Conservation (phyloP, 331 rosid genomes). For the Quercus lobata region DNA sequence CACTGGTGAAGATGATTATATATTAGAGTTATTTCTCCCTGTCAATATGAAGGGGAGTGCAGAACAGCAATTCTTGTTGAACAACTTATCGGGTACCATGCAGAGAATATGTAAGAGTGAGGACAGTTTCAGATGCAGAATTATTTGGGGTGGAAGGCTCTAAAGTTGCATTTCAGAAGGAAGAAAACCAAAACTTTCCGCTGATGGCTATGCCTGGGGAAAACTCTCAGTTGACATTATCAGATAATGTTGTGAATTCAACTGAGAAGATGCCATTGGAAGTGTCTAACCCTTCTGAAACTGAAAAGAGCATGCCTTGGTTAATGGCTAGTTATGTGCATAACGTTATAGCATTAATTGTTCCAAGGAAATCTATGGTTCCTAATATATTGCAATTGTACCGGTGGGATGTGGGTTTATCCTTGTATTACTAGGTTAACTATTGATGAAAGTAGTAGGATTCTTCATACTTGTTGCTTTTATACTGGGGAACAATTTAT, state of each 20-base stretch:
- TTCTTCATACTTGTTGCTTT: neutral
- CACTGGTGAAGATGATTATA: slow-evolving; percentile 69
- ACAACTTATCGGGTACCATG: slow-evolving; percentile 84
- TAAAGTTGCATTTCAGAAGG: too few species aligned
- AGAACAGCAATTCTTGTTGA: slow-evolving; percentile 76
- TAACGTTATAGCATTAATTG: slow-evolving; percentile 5
- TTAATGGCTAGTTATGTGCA: slow-evolving; percentile 1
- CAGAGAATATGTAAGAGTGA: slow-evolving; percentile 74
- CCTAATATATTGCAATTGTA: neutral
- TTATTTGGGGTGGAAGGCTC: too few species aligned
- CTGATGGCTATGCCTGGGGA: slow-evolving; percentile 18
- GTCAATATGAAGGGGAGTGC: slow-evolving; percentile 62
- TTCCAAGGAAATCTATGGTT: neutral
- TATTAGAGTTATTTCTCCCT: slow-evolving; percentile 88
- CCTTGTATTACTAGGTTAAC: neutral
- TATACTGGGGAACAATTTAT: neutral
- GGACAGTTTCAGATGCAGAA: slow-evolving; percentile 66
- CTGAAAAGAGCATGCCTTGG: neutral
- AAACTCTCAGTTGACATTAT: slow-evolving; percentile 35
- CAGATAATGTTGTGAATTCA: slow-evolving; percentile 38
- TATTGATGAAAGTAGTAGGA: neutral
- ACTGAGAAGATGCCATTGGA: slow-evolving; percentile 28
- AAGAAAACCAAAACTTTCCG: slow-evolving; percentile 20
- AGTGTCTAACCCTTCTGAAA: slow-evolving; percentile 11
- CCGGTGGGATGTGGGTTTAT: neutral